These are phyloP conservation scores for Rhizopogon sp. DNA, from an alignment of 768 basidiomycete genomes.

Conservation along the genomic window DNA sequence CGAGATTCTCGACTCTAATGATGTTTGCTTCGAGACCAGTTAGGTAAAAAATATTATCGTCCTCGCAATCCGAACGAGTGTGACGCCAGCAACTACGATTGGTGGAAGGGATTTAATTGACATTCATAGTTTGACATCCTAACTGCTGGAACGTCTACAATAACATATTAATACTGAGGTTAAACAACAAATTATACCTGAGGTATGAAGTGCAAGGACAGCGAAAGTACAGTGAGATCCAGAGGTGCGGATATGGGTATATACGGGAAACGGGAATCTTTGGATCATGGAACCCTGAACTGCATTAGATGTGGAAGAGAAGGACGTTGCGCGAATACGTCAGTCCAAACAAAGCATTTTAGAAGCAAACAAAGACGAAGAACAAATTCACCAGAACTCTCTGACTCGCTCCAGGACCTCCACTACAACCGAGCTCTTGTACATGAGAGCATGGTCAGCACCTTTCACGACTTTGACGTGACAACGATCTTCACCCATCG, in stretches of 20 bases:
- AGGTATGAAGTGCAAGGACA: conserved; percentile 19
- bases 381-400: conserved; percentile 42
- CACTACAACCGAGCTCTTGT: conserved; percentile 80
- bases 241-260: conserved; percentile 10
- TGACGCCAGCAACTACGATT: background rate
- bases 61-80: conserved; percentile 8
- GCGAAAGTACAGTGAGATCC: conserved; percentile 25
- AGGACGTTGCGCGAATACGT: conserved; percentile 10
- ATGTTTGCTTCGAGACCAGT: background rate
- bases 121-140: background rate
- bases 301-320: conserved; percentile 6
- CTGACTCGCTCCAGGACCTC: conserved; percentile 74
- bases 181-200: conserved; percentile 28
- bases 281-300: background rate
- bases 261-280: conserved; percentile 14
- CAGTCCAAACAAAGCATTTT: conserved; percentile 9
- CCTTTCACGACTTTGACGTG: conserved; percentile 78
- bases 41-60: background rate
- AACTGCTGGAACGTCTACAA: conserved; percentile 14
- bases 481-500: conserved; percentile 72
- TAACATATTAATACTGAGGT: conserved; percentile 24
- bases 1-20: background rate
- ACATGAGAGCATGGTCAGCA: conserved; percentile 93
- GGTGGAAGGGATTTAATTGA: background rate
- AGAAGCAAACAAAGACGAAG: conserved; percentile 4